These are phyloP conservation scores for Dryas alaskensis DNA, from an alignment of 306 rosid species.

Conservation along the genomic window DNA sequence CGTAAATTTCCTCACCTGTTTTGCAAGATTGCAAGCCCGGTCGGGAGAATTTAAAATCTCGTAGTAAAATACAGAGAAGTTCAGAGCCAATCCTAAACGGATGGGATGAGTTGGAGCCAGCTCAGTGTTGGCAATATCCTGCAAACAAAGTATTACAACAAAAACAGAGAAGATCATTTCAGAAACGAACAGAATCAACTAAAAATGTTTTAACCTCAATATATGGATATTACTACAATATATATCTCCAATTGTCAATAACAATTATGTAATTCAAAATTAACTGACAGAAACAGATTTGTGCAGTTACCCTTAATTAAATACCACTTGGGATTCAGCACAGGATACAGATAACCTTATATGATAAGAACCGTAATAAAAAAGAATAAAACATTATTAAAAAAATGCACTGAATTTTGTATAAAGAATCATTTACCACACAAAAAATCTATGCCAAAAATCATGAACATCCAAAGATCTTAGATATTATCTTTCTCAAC, in stretches of 20 bases:
- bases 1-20: constrained; percentile 29
- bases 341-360: neutral
- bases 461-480: neutral
- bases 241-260: neutral
- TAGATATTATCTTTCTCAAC: neutral
- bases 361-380: neutral
- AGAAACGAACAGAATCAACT: neutral
- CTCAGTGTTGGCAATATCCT: constrained; percentile 38
- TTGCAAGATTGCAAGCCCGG: constrained; percentile 41
- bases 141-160: constrained; percentile 13
- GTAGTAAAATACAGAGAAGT: constrained; percentile 44
- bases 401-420: neutral
- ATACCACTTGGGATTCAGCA: neutral
- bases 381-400: neutral
- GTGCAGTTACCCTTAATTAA: neutral
- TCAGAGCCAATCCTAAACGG: constrained; percentile 42
- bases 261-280: too few relatives aligned
- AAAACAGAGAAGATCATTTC: neutral
- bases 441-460: too few relatives aligned
- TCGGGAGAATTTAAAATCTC: constrained; percentile 40
- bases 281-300: neutral
- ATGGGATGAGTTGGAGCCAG: constrained; percentile 46
- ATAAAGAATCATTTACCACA: neutral
- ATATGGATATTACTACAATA: neutral
- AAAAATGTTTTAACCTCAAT: neutral